A percentile compares a stretch with the other conserved stretches of the same genome.
Conservation (phyloP, 352 stramenopile genomes). For the Globisporangium mamillatum region DNA sequence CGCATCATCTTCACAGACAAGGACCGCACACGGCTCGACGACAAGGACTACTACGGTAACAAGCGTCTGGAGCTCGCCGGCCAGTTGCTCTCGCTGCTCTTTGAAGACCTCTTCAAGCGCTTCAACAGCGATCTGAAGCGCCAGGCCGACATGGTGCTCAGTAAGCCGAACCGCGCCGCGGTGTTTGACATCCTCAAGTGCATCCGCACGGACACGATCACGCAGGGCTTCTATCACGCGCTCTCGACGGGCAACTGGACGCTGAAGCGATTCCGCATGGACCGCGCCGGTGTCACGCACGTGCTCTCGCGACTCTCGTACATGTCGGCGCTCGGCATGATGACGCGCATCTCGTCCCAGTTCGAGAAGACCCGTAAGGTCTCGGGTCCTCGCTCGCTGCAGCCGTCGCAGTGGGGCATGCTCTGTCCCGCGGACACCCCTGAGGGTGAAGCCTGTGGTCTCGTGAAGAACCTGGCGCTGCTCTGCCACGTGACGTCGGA, state of each 20-base stretch:
- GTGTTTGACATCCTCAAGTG: slow-evolving; percentile 98
- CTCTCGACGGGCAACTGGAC: slow-evolving; percentile 97
- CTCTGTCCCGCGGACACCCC: slow-evolving; percentile 98
- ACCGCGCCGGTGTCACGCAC: slow-evolving; percentile 96
- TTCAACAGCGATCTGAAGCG: slow-evolving; percentile 99
- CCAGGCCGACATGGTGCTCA: slow-evolving; percentile 96
- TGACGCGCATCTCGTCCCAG: slow-evolving; percentile 98
- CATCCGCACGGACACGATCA: slow-evolving; percentile 98
- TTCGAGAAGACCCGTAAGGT: slow-evolving; percentile 99
- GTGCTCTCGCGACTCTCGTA: slow-evolving; percentile 97
- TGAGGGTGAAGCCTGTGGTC: slow-evolving; percentile 98
- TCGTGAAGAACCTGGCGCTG: slow-evolving; percentile 99
- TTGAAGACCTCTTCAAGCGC: slow-evolving; percentile 98
- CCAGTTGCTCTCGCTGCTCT: slow-evolving; percentile 97
- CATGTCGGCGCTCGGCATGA: slow-evolving; percentile 99
- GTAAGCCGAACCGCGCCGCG: slow-evolving; percentile 96
- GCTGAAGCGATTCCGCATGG: slow-evolving; percentile 99
- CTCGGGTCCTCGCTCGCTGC: slow-evolving; percentile 95
- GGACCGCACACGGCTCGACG: slow-evolving; percentile 90
- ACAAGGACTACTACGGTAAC: slow-evolving; percentile 99
- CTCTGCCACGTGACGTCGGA: slow-evolving; percentile 96
- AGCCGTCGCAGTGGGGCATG: slow-evolving; percentile 99
- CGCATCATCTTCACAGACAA: slow-evolving; percentile 87
- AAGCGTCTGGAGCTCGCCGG: slow-evolving; percentile 99
- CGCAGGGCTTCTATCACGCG: slow-evolving; percentile 89